Percentiles rank a stretch among this genome's conserved stretches.
phyloP scores from a whole-genome alignment of 371 early-diverging fungal species.

The Thermomucor indicae-seudaticae region DNA sequence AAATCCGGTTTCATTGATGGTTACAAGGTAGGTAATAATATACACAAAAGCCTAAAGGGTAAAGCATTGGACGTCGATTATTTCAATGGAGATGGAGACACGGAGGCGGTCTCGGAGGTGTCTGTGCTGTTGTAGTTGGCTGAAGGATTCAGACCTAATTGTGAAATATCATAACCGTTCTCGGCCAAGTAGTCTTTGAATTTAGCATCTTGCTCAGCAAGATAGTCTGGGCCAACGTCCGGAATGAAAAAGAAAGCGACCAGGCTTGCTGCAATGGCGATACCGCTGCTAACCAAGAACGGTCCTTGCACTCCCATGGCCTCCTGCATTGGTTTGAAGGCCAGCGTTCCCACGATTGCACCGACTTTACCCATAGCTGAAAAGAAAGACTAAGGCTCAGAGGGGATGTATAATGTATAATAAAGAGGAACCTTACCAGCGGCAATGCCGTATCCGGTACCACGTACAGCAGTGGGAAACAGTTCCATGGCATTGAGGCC shows the following conservation, averaged over 20 bases:
- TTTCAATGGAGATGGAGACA: neutral
- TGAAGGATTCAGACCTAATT: conserved; percentile 21
- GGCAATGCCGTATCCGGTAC: conserved; percentile 62
- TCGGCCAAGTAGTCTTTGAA: conserved; percentile 46
- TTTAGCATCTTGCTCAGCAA: conserved; percentile 49
- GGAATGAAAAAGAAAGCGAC: conserved; percentile 30
- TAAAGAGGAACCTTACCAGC: conserved; percentile 20
- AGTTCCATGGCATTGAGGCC: conserved; percentile 53
- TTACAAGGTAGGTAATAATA: too few species aligned
- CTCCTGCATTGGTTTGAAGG: conserved; percentile 36
- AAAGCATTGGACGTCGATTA: neutral
- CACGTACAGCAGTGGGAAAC: conserved; percentile 57
- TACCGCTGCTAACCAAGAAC: conserved; percentile 33
- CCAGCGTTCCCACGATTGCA: conserved; percentile 43
- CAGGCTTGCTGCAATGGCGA: conserved; percentile 24
- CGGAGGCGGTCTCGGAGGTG: too few species aligned
- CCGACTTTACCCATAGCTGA: conserved; percentile 49
- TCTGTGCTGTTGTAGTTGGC: conserved; percentile 1
- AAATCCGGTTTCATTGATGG: too few species aligned
- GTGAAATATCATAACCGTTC: conserved; percentile 48
- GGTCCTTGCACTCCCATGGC: conserved; percentile 33
- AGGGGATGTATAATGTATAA: too few species aligned
- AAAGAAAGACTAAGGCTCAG: too few species aligned
- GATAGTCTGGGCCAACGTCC: conserved; percentile 31
- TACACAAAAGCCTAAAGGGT: too few species aligned